Evolutionary conservation across 305 asterid species (phyloP).

Genomic region (Ajuga reptans): DNA sequence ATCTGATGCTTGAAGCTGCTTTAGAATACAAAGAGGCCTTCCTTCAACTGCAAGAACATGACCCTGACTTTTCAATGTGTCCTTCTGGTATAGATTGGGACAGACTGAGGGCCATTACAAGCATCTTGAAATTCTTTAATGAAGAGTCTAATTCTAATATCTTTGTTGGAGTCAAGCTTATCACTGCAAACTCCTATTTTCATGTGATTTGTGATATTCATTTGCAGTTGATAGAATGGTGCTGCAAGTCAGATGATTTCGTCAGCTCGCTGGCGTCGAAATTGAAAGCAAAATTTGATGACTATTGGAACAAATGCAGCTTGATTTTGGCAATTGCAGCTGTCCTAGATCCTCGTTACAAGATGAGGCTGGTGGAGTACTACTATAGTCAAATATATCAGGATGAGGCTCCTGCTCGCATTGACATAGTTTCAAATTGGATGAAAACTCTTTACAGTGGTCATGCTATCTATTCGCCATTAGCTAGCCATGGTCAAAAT

Average conservation of each 20-base stretch:
- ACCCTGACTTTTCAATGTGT: conserved; percentile 44
- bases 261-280: conserved; percentile 71
- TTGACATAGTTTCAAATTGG: conserved; percentile 68
- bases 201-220: conserved; percentile 84
- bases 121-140: conserved; percentile 67
- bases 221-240: conserved; percentile 78
- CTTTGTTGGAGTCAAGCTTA: conserved; percentile 55
- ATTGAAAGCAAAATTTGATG: conserved; percentile 73
- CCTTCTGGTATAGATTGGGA: conserved; percentile 69
- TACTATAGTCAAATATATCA: conserved; percentile 82
- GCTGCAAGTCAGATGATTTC: conserved; percentile 76
- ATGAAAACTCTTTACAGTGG: conserved; percentile 80
- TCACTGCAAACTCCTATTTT: conserved; percentile 71
- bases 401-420: conserved; percentile 51
- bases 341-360: conserved; percentile 76
- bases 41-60: conserved; percentile 66
- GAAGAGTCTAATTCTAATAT: conserved; percentile 49
- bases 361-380: conserved; percentile 80
- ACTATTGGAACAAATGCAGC: conserved; percentile 95
- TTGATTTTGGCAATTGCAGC: conserved; percentile 89
- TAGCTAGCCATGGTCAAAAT: conserved; percentile 49
- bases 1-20: conserved; percentile 69
- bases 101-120: conserved; percentile 53
- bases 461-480: conserved; percentile 61
- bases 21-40: conserved; percentile 68